Evolutionary conservation across 495 filamentous ascomycete species (phyloP).

Genomic region (Annulohypoxylon moriforme): DNA sequence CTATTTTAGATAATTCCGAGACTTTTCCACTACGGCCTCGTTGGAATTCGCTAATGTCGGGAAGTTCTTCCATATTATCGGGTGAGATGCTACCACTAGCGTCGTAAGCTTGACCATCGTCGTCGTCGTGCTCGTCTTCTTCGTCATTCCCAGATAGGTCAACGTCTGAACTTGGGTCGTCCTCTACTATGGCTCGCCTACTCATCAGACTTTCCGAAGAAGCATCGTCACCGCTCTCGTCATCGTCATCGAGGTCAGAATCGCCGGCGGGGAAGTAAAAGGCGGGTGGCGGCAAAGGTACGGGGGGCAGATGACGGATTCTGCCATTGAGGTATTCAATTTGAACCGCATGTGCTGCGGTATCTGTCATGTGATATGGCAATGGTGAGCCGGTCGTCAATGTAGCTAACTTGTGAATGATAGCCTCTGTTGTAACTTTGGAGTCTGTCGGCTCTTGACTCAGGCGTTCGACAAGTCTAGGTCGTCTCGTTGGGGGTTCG

Average conservation of each 20-base stretch:
- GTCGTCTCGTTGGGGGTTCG: conserved; percentile 8
- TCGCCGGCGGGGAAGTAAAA: conserved; percentile 55
- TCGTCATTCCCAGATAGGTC: conserved; percentile 48
- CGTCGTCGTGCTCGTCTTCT: conserved; percentile 50
- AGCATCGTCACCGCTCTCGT: conserved; percentile 44
- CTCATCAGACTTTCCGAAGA: conserved; percentile 49
- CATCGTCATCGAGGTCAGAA: conserved; percentile 43
- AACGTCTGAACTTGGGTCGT: conserved; percentile 41
- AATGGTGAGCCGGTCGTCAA: conserved; percentile 53
- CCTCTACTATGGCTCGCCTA: conserved; percentile 43
- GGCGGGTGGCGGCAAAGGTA: conserved; percentile 57
- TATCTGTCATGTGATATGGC: conserved; percentile 7
- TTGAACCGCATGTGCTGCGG: conserved; percentile 18
- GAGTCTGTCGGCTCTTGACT: conserved; percentile 37
- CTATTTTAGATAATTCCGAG: conserved; percentile 28
- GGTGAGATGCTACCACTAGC: conserved; percentile 37
- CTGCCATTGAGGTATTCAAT: conserved; percentile 52
- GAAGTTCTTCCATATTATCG: conserved; percentile 19
- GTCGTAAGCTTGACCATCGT: conserved; percentile 39
- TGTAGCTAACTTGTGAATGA: conserved; percentile 51
- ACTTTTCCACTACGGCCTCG: conserved; percentile 12
- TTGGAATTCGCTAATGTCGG: conserved; percentile 6
- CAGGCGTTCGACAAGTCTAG: conserved; percentile 2
- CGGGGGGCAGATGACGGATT: conserved; percentile 51
- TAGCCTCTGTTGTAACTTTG: conserved; percentile 49